phyloP scores from a whole-genome alignment of 345 rosid species.

The Syzygium oleosum region DNA sequence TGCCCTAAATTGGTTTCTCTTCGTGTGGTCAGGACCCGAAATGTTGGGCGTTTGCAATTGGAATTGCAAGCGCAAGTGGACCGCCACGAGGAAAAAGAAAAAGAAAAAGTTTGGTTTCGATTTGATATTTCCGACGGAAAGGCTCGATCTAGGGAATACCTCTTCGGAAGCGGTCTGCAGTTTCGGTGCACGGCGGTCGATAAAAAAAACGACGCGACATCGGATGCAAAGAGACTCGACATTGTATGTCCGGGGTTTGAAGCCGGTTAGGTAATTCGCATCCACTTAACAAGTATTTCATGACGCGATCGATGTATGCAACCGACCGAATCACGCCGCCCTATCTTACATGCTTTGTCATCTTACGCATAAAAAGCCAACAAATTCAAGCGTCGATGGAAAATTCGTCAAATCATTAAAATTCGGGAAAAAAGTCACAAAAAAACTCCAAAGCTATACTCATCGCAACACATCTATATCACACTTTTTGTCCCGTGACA shows the following conservation, averaged over 20 bases:
- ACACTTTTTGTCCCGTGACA: fast-evolving
- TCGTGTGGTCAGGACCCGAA: not conserved
- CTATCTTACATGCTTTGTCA: no score
- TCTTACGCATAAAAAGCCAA: no score
- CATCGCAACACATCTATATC: no score
- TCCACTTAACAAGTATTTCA: no score
- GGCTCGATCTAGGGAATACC: not conserved
- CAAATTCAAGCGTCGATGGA: no score
- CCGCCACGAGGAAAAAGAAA: not conserved
- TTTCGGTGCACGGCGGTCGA: not conserved
- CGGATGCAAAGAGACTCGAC: not conserved
- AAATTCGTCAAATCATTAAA: no score
- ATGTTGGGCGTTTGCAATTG: not conserved
- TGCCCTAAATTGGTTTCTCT: not conserved
- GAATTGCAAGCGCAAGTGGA: not conserved
- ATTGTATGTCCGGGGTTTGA: not conserved
- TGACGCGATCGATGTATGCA: no score
- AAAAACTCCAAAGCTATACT: no score
- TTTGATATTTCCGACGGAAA: not conserved
- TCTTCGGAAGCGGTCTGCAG: fast-evolving
- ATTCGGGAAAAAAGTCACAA: no score
- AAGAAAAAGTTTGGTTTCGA: not conserved
- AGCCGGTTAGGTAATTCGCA: no score
- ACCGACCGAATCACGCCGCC: no score
- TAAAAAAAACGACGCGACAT: not conserved